A percentile compares a stretch with the other conserved stretches of the same genome.
These are phyloP conservation scores for Fusarium irregulare DNA, from an alignment of 2,329 filamentous ascomycete genomes.

Conservation along the genomic window DNA sequence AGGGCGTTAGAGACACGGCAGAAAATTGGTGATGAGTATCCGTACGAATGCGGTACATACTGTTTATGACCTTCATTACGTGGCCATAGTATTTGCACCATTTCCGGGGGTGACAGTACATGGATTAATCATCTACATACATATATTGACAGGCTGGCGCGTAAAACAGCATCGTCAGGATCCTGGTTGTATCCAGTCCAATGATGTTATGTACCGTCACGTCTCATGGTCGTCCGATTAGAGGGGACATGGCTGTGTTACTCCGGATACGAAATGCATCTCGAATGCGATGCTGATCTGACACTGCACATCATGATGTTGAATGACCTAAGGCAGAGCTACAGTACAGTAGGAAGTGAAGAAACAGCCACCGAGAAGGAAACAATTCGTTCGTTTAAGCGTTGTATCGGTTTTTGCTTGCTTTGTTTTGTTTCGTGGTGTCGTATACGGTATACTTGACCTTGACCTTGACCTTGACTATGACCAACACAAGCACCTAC, in stretches of 20 bases:
- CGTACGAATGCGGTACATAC: background rate
- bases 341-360: background rate
- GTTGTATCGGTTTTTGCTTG: background rate
- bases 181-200: background rate
- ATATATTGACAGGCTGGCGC: background rate
- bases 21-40: background rate
- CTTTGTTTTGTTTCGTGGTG: slow-evolving; percentile 14
- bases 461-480: background rate
- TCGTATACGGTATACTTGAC: slow-evolving; percentile 6
- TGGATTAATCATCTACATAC: background rate
- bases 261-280: slow-evolving; percentile 24
- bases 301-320: background rate
- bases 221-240: background rate
- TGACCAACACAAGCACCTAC: slow-evolving; percentile 2
- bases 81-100: background rate
- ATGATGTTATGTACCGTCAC: background rate
- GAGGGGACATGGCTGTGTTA: background rate
- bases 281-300: slow-evolving; percentile 10
- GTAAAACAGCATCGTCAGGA: background rate
- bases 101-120: background rate
- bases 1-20: background rate
- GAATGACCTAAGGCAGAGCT: background rate
- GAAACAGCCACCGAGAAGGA: background rate
- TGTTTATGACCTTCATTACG: background rate
- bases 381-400: slow-evolving; percentile 2